Evolutionary conservation across 208 protist species (phyloP), one percentile per base, ranked within the genome.

Genomic region (Balamuthia mandrillaris): DNA sequence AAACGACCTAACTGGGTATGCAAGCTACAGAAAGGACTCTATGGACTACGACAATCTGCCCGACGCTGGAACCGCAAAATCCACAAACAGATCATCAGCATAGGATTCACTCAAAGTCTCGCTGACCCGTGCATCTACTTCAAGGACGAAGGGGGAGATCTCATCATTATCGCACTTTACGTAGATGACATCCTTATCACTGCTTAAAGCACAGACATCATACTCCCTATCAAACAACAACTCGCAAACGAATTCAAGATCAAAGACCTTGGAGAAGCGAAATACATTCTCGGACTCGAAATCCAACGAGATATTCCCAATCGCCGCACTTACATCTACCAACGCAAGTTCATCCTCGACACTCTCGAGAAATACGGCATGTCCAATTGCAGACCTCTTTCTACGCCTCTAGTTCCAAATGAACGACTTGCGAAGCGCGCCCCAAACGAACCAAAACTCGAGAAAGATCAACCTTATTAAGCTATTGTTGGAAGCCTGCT

Each of bases 91-190:
- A 47, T 82, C 2, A 3, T 29, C 1, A 21, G n/a, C 0, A 81
- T 66, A 7, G 5, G 51, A 29, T 82, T 82, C 52, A n/a, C 10
- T 5, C 51, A 24, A 1, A 66, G 24, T 14, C 0, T 10, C 0
- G 5, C 10, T 3, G 31, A 82, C 52, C 75, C 31, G 16, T 82
- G 75, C 52, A 44, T 82, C 75, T 82, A 82, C 31, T 3, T 82
- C 18, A 1, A 18, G 4, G 12, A 35, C 3, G n/a, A 60, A 7
- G 18, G 29, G 5, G 16, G 39, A 5, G 9, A 27, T 4, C 7
- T 29, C 3, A 21, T 39, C 3, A 37, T 82, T 54, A 82, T 82
- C 16, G 4, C 75, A 18, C 24, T 82, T 35, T 82, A 82, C 16
- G n/a, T 82, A 0, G 24, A 82, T 47, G 31, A 82, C n/a, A 49